These are phyloP conservation scores for Stylonectria norvegica DNA, from an alignment of 2,329 filamentous ascomycete species.

Conservation along the genomic window DNA sequence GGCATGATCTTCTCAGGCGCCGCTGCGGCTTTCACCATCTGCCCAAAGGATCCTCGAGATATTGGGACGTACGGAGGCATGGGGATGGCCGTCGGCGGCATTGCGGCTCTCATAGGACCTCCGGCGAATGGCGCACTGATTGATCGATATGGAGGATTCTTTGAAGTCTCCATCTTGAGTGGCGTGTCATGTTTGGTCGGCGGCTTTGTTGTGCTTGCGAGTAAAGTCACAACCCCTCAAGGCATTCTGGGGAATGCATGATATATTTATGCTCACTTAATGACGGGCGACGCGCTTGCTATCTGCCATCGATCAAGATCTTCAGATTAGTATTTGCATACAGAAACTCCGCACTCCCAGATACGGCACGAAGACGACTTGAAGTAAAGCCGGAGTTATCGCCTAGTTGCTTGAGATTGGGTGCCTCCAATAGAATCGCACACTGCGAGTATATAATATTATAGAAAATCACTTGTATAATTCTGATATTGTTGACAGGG, in stretches of 20 bases:
- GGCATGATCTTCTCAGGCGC: conserved; percentile 45
- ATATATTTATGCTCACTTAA: too few relatives aligned
- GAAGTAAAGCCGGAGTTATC: too few relatives aligned
- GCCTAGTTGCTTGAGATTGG: too few relatives aligned
- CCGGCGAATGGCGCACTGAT: conserved; percentile 34
- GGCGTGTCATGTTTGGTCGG: conserved; percentile 19
- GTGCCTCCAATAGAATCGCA: too few relatives aligned
- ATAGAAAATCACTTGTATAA: too few relatives aligned
- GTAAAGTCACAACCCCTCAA: conserved; percentile 7
- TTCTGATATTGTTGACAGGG: too few relatives aligned
- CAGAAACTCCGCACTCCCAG: too few relatives aligned
- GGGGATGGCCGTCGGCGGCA: conserved; percentile 37
- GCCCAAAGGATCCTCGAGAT: conserved; percentile 43
- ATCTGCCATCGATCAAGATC: too few relatives aligned
- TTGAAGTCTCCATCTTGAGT: conserved; percentile 23
- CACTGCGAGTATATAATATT: too few relatives aligned
- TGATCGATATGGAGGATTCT: conserved; percentile 32
- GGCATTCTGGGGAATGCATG: conserved; percentile 12
- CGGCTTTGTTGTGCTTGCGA: conserved; percentile 14
- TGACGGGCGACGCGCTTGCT: too few relatives aligned
- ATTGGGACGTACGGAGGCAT: conserved; percentile 55
- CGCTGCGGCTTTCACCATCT: conserved; percentile 41
- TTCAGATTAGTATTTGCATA: too few relatives aligned
- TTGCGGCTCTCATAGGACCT: conserved; percentile 42
- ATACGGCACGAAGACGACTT: too few relatives aligned